Evolutionary conservation across 2,329 filamentous ascomycete genomes (phyloP).

Genomic region (Colletotrichum sp.): DNA sequence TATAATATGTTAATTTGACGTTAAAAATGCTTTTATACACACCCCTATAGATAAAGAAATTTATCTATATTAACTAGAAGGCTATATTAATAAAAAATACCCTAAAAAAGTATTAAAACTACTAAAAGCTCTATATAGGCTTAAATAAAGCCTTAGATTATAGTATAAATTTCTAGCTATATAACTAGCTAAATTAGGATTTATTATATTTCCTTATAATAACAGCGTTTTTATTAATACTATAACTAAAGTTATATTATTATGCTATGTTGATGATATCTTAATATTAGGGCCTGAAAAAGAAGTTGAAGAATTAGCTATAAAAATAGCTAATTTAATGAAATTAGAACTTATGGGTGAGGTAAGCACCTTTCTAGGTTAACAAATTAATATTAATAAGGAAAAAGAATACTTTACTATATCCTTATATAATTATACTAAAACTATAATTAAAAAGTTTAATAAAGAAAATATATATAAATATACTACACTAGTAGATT

Average conservation of each 20-base stretch:
- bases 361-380: accelerated
- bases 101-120: neutral
- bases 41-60: neutral
- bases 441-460: too few species aligned
- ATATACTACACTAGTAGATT: neutral
- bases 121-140: neutral
- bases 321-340: too few species aligned
- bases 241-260: too few species aligned
- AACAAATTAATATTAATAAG: too few species aligned
- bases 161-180: neutral
- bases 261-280: too few species aligned
- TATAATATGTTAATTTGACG: neutral
- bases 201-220: neutral
- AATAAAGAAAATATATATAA: too few species aligned
- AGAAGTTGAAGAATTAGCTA: too few species aligned
- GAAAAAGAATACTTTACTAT: too few species aligned
- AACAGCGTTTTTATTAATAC: too few species aligned
- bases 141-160: neutral
- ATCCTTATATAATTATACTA: too few species aligned
- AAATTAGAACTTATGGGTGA: too few species aligned
- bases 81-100: neutral
- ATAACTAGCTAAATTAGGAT: neutral
- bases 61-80: neutral
- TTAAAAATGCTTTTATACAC: neutral
- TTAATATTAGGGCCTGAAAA: too few species aligned